A percentile compares a stretch with the other conserved stretches of the same genome.
Evolutionary conservation across 129 eudicot genomes (phyloP).

Genomic region (Scalesia atractyloides): DNA sequence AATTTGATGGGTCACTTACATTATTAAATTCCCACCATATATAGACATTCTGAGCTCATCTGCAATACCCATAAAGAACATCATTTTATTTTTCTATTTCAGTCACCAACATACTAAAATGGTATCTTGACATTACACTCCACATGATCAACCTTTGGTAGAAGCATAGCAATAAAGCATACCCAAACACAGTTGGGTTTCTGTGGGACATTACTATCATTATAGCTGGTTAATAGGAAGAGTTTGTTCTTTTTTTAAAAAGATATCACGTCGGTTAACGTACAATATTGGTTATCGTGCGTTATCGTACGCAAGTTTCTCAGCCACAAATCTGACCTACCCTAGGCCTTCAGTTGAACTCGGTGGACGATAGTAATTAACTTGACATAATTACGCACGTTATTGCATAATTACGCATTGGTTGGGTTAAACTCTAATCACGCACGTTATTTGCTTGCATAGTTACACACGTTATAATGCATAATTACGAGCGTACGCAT

Average conservation of each 20-base stretch:
- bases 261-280: no score
- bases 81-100: slow-evolving; percentile 25
- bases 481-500: no score
- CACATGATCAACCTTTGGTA: slow-evolving; percentile 57
- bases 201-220: not conserved
- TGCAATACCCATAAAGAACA: slow-evolving; percentile 42
- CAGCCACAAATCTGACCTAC: no score
- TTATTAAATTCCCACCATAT: slow-evolving; percentile 44
- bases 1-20: slow-evolving; percentile 43
- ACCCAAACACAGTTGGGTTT: slow-evolving; percentile 7
- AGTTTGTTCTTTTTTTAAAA: not conserved
- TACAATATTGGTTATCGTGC: no score
- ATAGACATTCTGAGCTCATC: slow-evolving; percentile 39
- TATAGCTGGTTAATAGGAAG: not conserved
- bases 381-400: no score
- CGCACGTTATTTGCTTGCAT: no score
- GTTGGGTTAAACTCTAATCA: no score
- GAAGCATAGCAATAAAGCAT: slow-evolving; percentile 27
- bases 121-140: slow-evolving; percentile 14
- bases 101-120: slow-evolving; percentile 25
- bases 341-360: no score
- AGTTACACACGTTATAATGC: no score
- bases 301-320: no score
- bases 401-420: no score
- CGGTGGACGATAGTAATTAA: no score